Conservation (phyloP, 257 asterid genomes). For the Jasminum sambac region DNA sequence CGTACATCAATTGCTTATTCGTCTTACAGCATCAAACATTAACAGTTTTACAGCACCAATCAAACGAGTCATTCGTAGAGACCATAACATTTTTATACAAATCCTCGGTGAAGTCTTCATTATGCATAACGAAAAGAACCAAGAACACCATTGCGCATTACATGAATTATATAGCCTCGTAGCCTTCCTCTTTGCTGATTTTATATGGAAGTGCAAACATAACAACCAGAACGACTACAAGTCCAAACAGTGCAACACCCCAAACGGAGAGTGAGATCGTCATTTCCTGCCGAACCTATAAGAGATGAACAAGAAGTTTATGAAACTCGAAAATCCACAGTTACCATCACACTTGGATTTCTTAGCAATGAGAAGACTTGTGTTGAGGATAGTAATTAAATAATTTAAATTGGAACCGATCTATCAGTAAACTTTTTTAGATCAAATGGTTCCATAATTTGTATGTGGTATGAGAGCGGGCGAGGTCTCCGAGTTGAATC, state of each 20-base stretch:
- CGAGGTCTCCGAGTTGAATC: no score
- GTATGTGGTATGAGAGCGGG: no score
- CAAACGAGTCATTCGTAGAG: neutral
- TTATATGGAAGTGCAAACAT: conserved; percentile 20
- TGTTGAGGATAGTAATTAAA: no score
- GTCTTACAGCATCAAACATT: no score
- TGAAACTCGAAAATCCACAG: neutral
- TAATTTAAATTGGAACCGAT: no score
- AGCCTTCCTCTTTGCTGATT: conserved; percentile 39
- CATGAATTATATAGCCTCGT: conserved; percentile 31
- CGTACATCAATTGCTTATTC: no score
- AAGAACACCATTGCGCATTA: neutral
- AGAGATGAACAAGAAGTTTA: conserved; percentile 3
- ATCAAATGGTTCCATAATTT: no score
- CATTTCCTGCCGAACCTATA: conserved; percentile 38
- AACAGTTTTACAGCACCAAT: no score
- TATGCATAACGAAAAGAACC: neutral
- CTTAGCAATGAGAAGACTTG: no score
- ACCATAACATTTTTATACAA: neutral
- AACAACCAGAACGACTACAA: conserved; percentile 27
- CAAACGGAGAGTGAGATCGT: conserved; percentile 24
- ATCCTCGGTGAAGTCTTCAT: neutral
- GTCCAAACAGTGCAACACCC: conserved; percentile 36
- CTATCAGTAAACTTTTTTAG: no score
- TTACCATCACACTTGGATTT: no score